Base-by-base conservation (phyloP, 2,329 filamentous ascomycete species). In the Canariomyces notabilis region DNA sequence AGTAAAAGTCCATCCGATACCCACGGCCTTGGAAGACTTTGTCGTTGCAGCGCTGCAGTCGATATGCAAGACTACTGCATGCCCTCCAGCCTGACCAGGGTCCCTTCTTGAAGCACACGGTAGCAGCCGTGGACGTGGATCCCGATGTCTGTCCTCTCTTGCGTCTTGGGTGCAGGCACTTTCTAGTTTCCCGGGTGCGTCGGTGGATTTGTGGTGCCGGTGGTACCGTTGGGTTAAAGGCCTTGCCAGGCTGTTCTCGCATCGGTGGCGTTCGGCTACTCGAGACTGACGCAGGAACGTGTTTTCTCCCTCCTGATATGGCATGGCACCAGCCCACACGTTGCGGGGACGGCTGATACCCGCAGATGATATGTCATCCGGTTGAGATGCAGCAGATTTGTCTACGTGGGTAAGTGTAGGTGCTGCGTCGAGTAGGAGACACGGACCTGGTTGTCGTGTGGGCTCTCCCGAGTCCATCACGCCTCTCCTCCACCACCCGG, bases 171-270 rank as follows among this genome's bases (percentile, higher is more conserved):
- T n/a, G 23, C 18, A 7, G 15, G 21, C 20, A 4, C 12, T 18
- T 43, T 37, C 38, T 36, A 51, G 49, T 53, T 42, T 48, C 37
- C 42, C 15, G 39, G n/a, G 32, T 35, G n/a, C n/a, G n/a, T n/a
- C n/a, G n/a, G 50, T 54, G 50, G 50, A 33, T 48, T 50, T 44
- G 39, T 45, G 23, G 41, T 45, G 51, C 56, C 56, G 56, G 54
- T 58, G 34, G n/a, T n/a, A n/a, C n/a, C n/a, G n/a, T n/a, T n/a
- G n/a, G n/a, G 53, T 50, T 54, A 58, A 52, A 54, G 55, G 41
- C 42, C 51, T 31, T 37, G 48, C 39, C 21, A 48, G 48, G 48
- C 48, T 50, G 31, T 46, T 31, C 6, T 32, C 11, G 21, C 26
- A 8, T 18, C 34, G 26, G 36, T 40, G 48, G 43, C 43, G 22